Conservation (phyloP, 1,284 basidiomycete genomes). For the Lignosus rhinocerotis region DNA sequence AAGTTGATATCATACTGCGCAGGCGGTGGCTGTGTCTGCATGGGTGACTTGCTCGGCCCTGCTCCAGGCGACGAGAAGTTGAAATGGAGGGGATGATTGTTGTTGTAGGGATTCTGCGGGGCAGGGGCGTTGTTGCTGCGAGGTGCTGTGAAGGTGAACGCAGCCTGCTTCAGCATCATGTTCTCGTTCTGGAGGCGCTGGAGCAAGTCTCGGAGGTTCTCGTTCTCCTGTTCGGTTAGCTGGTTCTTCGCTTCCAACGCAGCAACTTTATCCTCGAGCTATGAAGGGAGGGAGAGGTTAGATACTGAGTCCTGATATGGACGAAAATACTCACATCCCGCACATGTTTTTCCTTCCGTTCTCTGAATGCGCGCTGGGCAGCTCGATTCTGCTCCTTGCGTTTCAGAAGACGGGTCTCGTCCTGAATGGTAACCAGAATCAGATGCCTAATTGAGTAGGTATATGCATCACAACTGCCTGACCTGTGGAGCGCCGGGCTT, state of each 20-base stretch:
- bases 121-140: conserved; percentile 33
- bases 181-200: conserved; percentile 80
- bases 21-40: conserved; percentile 26
- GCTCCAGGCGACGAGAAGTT: conserved; percentile 32
- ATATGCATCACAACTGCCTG: conserved; percentile 20
- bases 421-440: conserved; percentile 39
- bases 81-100: conserved; percentile 25
- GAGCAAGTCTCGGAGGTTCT: conserved; percentile 76
- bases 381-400: conserved; percentile 88
- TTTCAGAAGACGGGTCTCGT: conserved; percentile 72
- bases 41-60: conserved; percentile 29
- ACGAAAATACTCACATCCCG: conserved; percentile 65
- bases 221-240: conserved; percentile 65
- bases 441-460: neutral
- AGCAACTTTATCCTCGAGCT: conserved; percentile 84
- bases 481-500: conserved; percentile 43
- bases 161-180: conserved; percentile 64
- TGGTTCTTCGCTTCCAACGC: conserved; percentile 77
- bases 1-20: conserved; percentile 51
- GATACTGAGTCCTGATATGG: conserved; percentile 2
- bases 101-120: conserved; percentile 20
- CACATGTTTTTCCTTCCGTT: conserved; percentile 87
- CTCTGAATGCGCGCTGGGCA: conserved; percentile 82
- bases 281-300: conserved; percentile 8
- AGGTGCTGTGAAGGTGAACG: conserved; percentile 76